Evolutionary conservation across 129 eudicot species (phyloP).

Genomic region (carrot (Daucus carota)): DH1_v3.0 NC_030387.2:10220501-10221000

Average conservation of each 20-base stretch:
- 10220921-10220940: neutral
- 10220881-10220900: neutral
- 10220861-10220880: too few species aligned
- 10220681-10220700: conserved; percentile 55
- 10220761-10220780: neutral
- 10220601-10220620: neutral
- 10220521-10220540: conserved; percentile 96
- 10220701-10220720: conserved; percentile 97
- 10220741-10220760: conserved; percentile 2
- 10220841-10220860: too few species aligned
- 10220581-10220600: conserved; percentile 7
- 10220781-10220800: neutral
- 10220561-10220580: conserved; percentile 6
- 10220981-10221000: conserved; percentile 95
- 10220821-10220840: neutral
- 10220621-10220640: neutral
- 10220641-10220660: conserved; percentile 16
- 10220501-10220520: conserved; percentile 86
- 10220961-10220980: conserved; percentile 67
- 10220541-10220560: conserved; percentile 91
- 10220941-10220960: conserved; percentile 4
- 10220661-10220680: conserved; percentile 17
- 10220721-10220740: conserved; percentile 33
- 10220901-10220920: neutral
- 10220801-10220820: neutral